Conservation (phyloP, 2,329 filamentous ascomycete genomes). For the Chaetothyriales sp. region DNA sequence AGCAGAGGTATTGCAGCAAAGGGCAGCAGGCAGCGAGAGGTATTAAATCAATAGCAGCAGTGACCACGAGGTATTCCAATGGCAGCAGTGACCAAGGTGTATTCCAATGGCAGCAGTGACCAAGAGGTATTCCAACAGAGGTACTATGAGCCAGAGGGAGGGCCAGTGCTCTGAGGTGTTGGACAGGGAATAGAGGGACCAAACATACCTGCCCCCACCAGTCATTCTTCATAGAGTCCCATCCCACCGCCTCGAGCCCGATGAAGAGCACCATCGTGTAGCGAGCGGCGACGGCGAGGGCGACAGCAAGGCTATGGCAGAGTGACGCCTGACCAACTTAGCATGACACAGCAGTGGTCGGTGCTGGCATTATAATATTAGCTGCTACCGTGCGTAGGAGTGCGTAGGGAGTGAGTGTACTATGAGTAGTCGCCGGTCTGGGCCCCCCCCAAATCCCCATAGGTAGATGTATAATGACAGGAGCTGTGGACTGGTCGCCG, state of each 20-base stretch:
- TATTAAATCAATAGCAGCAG: no score
- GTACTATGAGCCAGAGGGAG: no score
- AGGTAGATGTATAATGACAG: not conserved
- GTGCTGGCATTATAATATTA: not conserved
- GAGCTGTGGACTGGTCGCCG: not conserved
- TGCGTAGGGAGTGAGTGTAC: not conserved
- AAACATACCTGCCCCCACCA: constrained; percentile 31
- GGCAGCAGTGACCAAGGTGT: no score
- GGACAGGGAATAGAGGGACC: not conserved
- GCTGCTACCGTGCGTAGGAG: not conserved
- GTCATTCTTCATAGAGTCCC: constrained; percentile 23
- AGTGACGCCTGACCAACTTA: not conserved
- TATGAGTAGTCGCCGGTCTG: not conserved
- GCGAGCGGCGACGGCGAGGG: not conserved
- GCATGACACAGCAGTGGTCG: not conserved
- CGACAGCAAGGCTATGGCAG: not conserved
- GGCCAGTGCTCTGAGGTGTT: no score
- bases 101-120: no score
- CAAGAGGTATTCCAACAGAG: no score
- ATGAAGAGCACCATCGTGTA: not conserved
- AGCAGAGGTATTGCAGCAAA: constrained; percentile 10
- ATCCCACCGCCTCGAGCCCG: constrained; percentile 17
- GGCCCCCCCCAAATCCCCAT: not conserved
- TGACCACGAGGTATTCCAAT: no score
- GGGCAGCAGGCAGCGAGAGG: no score